Conservation (phyloP, 1,139 yeast species). For the Trichomonascaceae sp. region DNA sequence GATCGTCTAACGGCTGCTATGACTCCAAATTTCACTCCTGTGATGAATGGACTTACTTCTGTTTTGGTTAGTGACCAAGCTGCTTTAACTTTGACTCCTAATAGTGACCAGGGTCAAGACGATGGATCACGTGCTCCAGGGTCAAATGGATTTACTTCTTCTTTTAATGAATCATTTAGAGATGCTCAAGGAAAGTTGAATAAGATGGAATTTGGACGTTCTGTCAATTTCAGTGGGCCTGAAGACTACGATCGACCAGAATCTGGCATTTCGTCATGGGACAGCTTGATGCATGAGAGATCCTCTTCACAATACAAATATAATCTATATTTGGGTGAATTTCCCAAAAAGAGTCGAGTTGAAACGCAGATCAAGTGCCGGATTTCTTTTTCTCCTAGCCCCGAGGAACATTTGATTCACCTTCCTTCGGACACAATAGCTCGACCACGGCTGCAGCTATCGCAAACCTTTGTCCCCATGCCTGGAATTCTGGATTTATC, state of each 20-base stretch:
- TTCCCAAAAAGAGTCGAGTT: conserved; percentile 80
- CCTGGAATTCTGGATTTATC: conserved; percentile 30
- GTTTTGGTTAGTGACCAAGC: neutral
- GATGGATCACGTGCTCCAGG: neutral
- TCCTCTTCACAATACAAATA: conserved; percentile 38
- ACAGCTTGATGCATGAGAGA: conserved; percentile 6
- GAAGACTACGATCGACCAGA: neutral
- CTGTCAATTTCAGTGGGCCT: neutral
- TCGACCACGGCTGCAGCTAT: conserved; percentile 66
- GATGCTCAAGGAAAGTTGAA: conserved; percentile 18
- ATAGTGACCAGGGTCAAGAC: neutral
- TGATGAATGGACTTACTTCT: conserved; percentile 1
- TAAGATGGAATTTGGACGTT: conserved; percentile 19
- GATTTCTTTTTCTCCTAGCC: conserved; percentile 63
- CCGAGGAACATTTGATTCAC: conserved; percentile 63
- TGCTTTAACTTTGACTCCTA: neutral
- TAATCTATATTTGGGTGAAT: conserved; percentile 49
- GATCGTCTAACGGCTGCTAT: conserved; percentile 8
- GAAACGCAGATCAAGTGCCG: conserved; percentile 88
- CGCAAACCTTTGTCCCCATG: conserved; percentile 34
- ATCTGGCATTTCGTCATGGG: conserved; percentile 10
- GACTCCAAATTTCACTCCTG: conserved; percentile 7
- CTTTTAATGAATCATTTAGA: conserved; percentile 12
- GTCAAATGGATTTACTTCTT: neutral
- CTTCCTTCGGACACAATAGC: conserved; percentile 84